phyloP scores from a whole-genome alignment of 2,329 filamentous ascomycete genomes.

The Cercospora sp. region DNA sequence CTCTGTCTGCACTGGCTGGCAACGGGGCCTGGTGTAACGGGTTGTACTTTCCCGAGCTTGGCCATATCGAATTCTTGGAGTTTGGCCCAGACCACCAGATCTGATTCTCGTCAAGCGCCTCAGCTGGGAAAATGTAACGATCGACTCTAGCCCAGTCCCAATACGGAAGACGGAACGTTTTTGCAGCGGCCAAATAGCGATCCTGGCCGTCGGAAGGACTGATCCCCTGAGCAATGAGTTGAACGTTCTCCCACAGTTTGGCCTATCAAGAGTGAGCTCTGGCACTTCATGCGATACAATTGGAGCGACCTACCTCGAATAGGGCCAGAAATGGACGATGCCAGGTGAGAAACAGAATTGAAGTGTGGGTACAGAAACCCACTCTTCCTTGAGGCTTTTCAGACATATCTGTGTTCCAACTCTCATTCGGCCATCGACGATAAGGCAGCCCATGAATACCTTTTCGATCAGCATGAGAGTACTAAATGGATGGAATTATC shows the following conservation, averaged over 20 bases:
- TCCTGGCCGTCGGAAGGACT: neutral
- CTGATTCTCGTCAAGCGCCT: neutral
- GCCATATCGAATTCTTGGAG: neutral
- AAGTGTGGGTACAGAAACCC: neutral
- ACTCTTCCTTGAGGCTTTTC: too few species aligned
- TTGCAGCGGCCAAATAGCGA: neutral
- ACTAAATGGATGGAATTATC: neutral
- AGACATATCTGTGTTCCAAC: neutral
- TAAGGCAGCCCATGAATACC: neutral
- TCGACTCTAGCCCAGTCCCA: neutral
- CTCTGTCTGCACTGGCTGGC: neutral
- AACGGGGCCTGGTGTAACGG: conserved; percentile 1
- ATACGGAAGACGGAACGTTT: neutral
- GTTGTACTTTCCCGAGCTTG: conserved; percentile 2
- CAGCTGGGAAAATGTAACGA: neutral
- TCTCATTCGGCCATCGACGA: neutral
- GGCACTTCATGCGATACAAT: too few species aligned
- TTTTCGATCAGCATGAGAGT: neutral
- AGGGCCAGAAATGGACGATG: neutral
- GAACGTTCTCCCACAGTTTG: neutral
- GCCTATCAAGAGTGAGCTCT: neutral
- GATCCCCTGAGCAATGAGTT: neutral
- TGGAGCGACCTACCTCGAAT: neutral
- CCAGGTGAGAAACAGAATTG: neutral
- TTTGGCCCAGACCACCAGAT: neutral